Evolutionary conservation across 2,329 filamentous ascomycete genomes (phyloP).

Genomic region (Bipolaris sorokiniana): DNA sequence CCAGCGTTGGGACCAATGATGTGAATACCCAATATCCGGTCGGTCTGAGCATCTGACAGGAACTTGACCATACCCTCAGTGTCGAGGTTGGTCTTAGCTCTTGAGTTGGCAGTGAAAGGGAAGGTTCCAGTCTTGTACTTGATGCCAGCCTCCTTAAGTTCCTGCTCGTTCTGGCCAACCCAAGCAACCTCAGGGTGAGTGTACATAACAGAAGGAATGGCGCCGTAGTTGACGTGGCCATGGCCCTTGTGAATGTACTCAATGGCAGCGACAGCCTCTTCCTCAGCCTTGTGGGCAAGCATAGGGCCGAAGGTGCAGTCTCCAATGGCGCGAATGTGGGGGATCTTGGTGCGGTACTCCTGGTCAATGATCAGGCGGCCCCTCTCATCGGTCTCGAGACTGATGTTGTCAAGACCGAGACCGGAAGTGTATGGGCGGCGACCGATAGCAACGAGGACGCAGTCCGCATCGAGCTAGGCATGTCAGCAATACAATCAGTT

Average conservation of each 20-base stretch:
- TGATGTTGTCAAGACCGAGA: constrained; percentile 91
- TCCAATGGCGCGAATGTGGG: constrained; percentile 95
- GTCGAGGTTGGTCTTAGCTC: constrained; percentile 98
- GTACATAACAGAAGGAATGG: constrained; percentile 99
- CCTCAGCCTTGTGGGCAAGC: constrained; percentile 99
- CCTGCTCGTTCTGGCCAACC: constrained; percentile 97
- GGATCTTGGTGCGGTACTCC: constrained; percentile 97
- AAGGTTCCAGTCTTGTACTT: constrained; percentile 94
- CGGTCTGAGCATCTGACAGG: constrained; percentile 92
- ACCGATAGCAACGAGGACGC: constrained; percentile 95
- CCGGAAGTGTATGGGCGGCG: constrained; percentile 92
- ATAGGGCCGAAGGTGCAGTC: constrained; percentile 98
- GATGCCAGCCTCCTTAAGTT: constrained; percentile 86
- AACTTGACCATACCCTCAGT: constrained; percentile 97
- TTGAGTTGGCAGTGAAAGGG: constrained; percentile 97
- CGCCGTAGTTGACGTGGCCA: constrained; percentile 98
- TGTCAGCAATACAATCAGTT: constrained; percentile 11
- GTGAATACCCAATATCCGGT: constrained; percentile 92
- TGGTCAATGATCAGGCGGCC: constrained; percentile 97
- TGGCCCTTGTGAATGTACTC: constrained; percentile 98
- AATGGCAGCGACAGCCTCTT: constrained; percentile 91
- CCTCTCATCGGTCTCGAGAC: constrained; percentile 87
- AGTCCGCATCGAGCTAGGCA: constrained; percentile 83
- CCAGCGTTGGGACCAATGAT: constrained; percentile 95
- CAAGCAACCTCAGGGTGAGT: constrained; percentile 97